These are phyloP conservation scores for Backusella mclennaniae DNA, from an alignment of 192 early-diverging fungal species.

Conservation along the genomic window DNA sequence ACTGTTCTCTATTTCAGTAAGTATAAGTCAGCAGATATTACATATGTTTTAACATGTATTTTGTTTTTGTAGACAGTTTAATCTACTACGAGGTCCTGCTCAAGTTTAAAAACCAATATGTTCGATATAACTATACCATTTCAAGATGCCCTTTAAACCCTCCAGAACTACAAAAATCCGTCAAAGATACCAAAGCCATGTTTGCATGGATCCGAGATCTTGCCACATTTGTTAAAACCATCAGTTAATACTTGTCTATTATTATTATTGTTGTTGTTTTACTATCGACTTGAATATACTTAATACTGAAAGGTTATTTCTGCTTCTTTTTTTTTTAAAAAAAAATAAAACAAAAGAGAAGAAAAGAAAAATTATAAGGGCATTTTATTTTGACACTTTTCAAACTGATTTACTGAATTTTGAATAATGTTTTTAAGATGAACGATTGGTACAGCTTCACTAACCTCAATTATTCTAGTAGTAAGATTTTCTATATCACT, in stretches of 20 bases:
- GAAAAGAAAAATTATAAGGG: neutral
- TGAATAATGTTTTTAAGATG: too few relatives aligned
- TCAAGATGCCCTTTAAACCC: slow-evolving; percentile 10
- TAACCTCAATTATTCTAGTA: too few relatives aligned
- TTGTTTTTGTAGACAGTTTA: slow-evolving; percentile 14
- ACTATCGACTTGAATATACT: neutral
- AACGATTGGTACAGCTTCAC: too few relatives aligned
- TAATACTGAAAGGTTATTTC: neutral
- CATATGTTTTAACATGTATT: slow-evolving; percentile 5
- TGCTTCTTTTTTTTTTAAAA: neutral
- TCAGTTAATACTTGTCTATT: neutral
- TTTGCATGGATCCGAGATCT: slow-evolving; percentile 17
- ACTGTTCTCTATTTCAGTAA: slow-evolving; percentile 14
- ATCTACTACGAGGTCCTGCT: slow-evolving; percentile 6
- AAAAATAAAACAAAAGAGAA: neutral
- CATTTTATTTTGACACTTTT: too few relatives aligned
- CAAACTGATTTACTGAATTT: too few relatives aligned
- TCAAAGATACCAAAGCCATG: slow-evolving; percentile 13
- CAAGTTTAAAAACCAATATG: slow-evolving; percentile 14
- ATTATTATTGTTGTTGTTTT: neutral
- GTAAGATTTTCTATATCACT: too few relatives aligned
- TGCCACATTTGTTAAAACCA: slow-evolving; percentile 7
- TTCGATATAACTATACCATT: slow-evolving; percentile 16
- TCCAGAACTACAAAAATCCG: slow-evolving; percentile 14
- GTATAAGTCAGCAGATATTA: slow-evolving; percentile 13